Base-by-base conservation (phyloP, 2,329 filamentous ascomycete genomes). In the Cercospora janseana region DNA sequence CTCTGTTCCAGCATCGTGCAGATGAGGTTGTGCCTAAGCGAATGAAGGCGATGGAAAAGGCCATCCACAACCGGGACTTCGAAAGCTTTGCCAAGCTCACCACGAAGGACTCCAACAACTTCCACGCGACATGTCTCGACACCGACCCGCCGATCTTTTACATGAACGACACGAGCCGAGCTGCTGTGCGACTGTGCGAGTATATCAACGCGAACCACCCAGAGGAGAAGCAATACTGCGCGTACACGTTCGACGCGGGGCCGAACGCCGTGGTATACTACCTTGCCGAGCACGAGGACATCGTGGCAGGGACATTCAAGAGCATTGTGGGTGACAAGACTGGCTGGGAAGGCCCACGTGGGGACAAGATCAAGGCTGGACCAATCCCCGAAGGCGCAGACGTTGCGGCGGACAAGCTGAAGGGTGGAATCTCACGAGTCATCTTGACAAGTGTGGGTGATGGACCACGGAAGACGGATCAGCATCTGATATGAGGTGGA, bases 101-200 rank as follows among this genome's bases (percentile, higher is more conserved):
- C 12, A 98, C 96, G 91, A 86, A 85, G 69, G 93, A 98, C 69
- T 94, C 87, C 67, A 98, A 98, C 75, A 88, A 84, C 52, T 98
- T 98, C 82, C 93, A 98, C 71, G 88, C 93, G 28, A 89, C 86
- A 50, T 97, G 93, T 69, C 77, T 94, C 62, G 93, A 98, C 69
- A 97, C 93, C 1, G 90, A 89, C 73, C 93, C 94, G 35, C 93
- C 94, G 13, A 98, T 98, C 67, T 96, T 95, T 73, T 98, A 98
- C 77, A 85, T 98, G 79, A 98, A 96, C 72, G 93, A 98, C 68
- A 85, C 92, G 12, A 92, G 86, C 15, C 79, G 87, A 28, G 89
- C 92, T 1, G 90, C 92, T 4, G 88, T 98, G 53, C 80, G 88
- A 45, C 83, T 89, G 12, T 91, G 96, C 23, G 90, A 98, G 74